phyloP scores from a whole-genome alignment of 768 basidiomycete species.

The Mycena rosella region DNA sequence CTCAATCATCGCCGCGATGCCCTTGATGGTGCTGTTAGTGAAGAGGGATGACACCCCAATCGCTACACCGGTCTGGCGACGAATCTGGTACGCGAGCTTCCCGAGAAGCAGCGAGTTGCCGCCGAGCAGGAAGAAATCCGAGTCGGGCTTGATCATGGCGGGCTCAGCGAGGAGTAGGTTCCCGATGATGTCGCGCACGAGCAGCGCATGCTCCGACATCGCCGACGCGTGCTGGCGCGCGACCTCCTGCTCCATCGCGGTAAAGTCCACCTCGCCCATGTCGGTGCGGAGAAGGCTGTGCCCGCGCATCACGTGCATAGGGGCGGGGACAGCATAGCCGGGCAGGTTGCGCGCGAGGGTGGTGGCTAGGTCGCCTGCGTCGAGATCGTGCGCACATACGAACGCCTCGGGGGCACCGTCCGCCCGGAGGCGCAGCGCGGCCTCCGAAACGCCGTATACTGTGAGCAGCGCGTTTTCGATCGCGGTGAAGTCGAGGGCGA shows the following conservation, averaged over 20 bases:
- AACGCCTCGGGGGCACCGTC: constrained; percentile 55
- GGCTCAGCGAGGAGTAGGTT: constrained; percentile 49
- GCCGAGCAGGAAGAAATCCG: constrained; percentile 59
- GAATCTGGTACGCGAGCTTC: constrained; percentile 57
- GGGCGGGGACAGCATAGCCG: constrained; percentile 56
- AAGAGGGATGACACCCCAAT: constrained; percentile 56
- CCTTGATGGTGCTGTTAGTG: constrained; percentile 55
- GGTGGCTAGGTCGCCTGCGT: constrained; percentile 38
- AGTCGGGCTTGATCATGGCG: constrained; percentile 45
- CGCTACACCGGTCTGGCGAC: constrained; percentile 53
- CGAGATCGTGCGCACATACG: constrained; percentile 45
- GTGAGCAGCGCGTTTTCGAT: constrained; percentile 45
- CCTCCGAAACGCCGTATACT: constrained; percentile 49
- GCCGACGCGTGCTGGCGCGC: constrained; percentile 37
- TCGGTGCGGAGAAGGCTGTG: constrained; percentile 36
- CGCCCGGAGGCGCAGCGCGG: constrained; percentile 46
- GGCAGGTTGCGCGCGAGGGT: constrained; percentile 45
- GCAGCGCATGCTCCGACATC: constrained; percentile 48
- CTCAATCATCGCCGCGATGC: constrained; percentile 55
- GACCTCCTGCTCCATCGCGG: constrained; percentile 45
- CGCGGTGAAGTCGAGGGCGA: constrained; percentile 44
- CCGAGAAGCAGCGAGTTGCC: constrained; percentile 62
- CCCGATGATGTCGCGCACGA: constrained; percentile 54
- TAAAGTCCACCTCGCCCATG: constrained; percentile 48
- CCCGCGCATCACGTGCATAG: constrained; percentile 48